These are phyloP conservation scores for Ceratocystis destructans DNA, from an alignment of 2,329 filamentous ascomycete genomes.

Conservation along the genomic window DNA sequence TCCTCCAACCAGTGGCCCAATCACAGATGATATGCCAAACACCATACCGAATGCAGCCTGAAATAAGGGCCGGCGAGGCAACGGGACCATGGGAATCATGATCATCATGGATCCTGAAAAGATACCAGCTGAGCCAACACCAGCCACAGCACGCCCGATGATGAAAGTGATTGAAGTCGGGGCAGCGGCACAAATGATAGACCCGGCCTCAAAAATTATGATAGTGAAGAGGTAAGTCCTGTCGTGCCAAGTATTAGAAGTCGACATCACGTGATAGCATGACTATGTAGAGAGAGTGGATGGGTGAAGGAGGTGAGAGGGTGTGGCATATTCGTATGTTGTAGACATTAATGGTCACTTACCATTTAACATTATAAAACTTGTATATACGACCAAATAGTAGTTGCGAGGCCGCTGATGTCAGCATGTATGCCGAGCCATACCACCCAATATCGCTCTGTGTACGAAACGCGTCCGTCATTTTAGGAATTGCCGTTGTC, in stretches of 20 bases:
- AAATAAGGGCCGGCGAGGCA: constrained; percentile 46
- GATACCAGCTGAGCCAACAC: constrained; percentile 42
- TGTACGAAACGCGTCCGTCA: constrained; percentile 39
- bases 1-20: constrained; percentile 41
- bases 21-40: constrained; percentile 41
- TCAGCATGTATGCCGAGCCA: constrained; percentile 45
- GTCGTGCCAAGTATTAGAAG: constrained; percentile 7
- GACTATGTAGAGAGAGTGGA: too few species aligned
- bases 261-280: too few species aligned
- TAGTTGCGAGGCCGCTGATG: constrained; percentile 40
- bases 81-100: constrained; percentile 44
- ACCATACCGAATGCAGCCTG: constrained; percentile 42
- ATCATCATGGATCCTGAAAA: constrained; percentile 44
- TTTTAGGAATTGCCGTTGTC: constrained; percentile 38
- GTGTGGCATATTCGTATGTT: too few species aligned
- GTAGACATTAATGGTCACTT: constrained; percentile 18
- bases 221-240: constrained; percentile 34
- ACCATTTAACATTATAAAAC: constrained; percentile 36
- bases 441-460: constrained; percentile 49
- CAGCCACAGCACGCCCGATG: constrained; percentile 42
- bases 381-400: constrained; percentile 38
- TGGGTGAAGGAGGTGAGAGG: too few species aligned
- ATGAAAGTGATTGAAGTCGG: constrained; percentile 42
- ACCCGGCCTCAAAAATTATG: constrained; percentile 41
- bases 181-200: constrained; percentile 40